Base-by-base conservation (phyloP, 1,139 yeast genomes). In the Hemisphaericaspora xylanilytica region DNA sequence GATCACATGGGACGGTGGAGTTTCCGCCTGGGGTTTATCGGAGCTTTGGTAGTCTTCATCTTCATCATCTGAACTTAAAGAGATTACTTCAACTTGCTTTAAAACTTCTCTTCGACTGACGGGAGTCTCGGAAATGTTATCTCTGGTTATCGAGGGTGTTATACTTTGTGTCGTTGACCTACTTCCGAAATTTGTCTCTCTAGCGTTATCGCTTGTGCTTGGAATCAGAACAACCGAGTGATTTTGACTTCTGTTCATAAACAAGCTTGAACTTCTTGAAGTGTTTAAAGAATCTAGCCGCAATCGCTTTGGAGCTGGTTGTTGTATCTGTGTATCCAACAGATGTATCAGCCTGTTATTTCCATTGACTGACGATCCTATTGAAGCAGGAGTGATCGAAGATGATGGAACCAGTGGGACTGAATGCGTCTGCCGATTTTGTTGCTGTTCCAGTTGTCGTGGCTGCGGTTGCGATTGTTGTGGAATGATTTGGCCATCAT, bases 251-350 rank as follows among this genome's bases (percentile, higher is more conserved):
- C 18, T 16, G n/a, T 5, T 10, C 20, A 28, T 13, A 16, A 28
- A 17, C 16, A 4, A 12, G 14, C 15, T 9, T 12, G 15, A 4
- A 6, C 21, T 27, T 27, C 32, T 20, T 15, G 14, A 3, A 6
- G 25, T 28, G 12, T 39, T 37, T 28, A 44, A 33, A 9, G 45
- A 39, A 14, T 41, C 47, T 31, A 44, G 37, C 12, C 47, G 35
- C 18, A 28, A 36, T 22, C 39, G 35, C 21, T 39, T 44, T 6
- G 33, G 22, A 10, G 22, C 29, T 12, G 17, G 36, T 26, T 14
- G 17, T 21, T 2, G 21, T 18, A n/a, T 33, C 21, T 20, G 21
- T 6, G 21, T 6, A 20, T 8, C 21, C 8, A 8, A 20, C 21
- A 20, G 21, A 20, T 6, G 8, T 8, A 5, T 6, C 8, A 20